Percentiles rank a stretch among this genome's conserved stretches.
These are phyloP conservation scores for Tylopilus cervinicoccineus DNA, from an alignment of 768 basidiomycete species.

Conservation along the genomic window DNA sequence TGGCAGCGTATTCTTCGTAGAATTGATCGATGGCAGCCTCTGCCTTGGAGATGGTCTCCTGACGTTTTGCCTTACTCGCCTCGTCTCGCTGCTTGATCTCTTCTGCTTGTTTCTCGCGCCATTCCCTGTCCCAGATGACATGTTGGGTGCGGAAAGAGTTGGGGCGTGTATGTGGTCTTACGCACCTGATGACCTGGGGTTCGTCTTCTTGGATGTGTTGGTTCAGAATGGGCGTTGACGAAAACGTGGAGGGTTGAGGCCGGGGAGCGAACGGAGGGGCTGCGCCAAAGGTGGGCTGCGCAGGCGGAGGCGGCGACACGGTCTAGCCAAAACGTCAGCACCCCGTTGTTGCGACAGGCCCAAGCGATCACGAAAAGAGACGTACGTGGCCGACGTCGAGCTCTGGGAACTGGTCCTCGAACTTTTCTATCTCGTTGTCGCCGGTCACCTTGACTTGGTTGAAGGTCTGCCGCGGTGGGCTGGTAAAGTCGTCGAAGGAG, in stretches of 20 bases:
- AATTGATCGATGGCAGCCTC: slow-evolving; percentile 87
- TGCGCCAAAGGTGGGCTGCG: slow-evolving; percentile 44
- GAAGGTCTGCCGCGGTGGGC: slow-evolving; percentile 35
- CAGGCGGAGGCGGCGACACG: slow-evolving; percentile 28
- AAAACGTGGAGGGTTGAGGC: slow-evolving; percentile 66
- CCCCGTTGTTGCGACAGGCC: not conserved
- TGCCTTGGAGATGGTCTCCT: slow-evolving; percentile 80
- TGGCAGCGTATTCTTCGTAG: slow-evolving; percentile 81
- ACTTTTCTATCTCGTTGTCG: slow-evolving; percentile 80
- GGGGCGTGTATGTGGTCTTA: not conserved
- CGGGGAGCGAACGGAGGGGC: slow-evolving; percentile 66
- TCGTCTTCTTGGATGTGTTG: slow-evolving; percentile 73
- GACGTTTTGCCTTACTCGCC: slow-evolving; percentile 66
- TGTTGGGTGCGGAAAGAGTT: not conserved
- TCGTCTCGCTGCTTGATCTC: slow-evolving; percentile 86
- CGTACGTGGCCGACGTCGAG: slow-evolving; percentile 51
- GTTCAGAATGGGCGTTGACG: slow-evolving; percentile 70
- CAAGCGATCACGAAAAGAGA: not conserved
- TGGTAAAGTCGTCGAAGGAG: slow-evolving; percentile 65
- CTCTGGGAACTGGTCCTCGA: slow-evolving; percentile 83
- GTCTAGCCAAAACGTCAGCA: slow-evolving; percentile 19
- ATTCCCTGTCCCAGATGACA: slow-evolving; percentile 50
- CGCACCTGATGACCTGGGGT: slow-evolving; percentile 81
- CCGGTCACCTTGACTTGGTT: slow-evolving; percentile 78
- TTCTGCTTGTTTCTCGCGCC: slow-evolving; percentile 82